phyloP scores from a whole-genome alignment of 768 basidiomycete species.

The Cubamyces sp. region DNA sequence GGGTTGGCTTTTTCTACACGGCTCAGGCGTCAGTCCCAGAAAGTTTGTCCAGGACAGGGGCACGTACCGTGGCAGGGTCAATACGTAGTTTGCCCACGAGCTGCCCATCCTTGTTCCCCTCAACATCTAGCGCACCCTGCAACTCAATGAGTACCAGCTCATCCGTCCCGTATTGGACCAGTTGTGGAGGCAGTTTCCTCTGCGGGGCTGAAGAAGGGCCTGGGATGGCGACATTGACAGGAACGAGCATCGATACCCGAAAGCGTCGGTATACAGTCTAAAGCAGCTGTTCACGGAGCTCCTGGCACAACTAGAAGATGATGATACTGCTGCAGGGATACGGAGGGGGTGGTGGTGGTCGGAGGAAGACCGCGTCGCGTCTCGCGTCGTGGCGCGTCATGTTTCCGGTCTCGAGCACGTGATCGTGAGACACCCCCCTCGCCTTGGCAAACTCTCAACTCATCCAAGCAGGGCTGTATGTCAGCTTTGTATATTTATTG shows the following conservation, averaged over 20 bases:
- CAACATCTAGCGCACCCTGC: conserved; percentile 81
- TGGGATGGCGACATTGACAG: conserved; percentile 49
- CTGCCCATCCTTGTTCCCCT: conserved; percentile 67
- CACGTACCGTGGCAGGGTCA: conserved; percentile 60
- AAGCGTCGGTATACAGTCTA: too few species aligned
- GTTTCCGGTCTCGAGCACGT: not conserved
- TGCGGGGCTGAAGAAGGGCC: conserved; percentile 32
- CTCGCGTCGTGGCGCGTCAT: not conserved
- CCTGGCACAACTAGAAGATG: too few species aligned
- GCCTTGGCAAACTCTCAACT: too few species aligned
- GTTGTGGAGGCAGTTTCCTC: conserved; percentile 60
- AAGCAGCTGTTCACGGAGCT: not conserved
- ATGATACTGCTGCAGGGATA: too few species aligned
- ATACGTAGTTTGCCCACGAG: conserved; percentile 79
- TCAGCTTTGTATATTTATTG: not conserved
- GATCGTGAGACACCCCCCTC: too few species aligned
- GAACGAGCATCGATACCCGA: conserved; percentile 60
- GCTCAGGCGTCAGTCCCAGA: not conserved
- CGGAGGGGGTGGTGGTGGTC: not conserved
- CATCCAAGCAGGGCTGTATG: too few species aligned
- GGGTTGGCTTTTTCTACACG: conserved; percentile 71
- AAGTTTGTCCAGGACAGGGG: not conserved
- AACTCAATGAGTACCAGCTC: conserved; percentile 86
- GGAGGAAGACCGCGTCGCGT: not conserved
- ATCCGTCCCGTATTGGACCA: conserved; percentile 76